A percentile compares a stretch with the other conserved stretches of the same genome.
Conservation (phyloP, 2,329 filamentous ascomycete genomes). For the Bipolaris sorokiniana region DNA sequence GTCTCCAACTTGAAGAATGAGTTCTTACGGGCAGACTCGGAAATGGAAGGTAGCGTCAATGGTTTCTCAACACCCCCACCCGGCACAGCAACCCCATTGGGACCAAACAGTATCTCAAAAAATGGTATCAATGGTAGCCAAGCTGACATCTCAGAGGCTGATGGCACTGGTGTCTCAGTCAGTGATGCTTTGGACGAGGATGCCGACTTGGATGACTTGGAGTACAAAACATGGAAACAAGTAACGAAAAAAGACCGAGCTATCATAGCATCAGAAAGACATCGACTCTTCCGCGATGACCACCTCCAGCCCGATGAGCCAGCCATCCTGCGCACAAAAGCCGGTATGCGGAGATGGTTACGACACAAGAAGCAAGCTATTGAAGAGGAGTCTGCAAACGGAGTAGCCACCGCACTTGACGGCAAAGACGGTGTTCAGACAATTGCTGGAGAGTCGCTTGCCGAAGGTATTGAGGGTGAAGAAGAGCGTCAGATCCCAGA, state of each 20-base stretch:
- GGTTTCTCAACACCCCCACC: conserved; percentile 84
- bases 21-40: conserved; percentile 71
- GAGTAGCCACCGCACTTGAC: conserved; percentile 56
- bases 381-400: conserved; percentile 53
- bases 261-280: conserved; percentile 80
- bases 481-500: conserved; percentile 86
- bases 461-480: conserved; percentile 86
- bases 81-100: conserved; percentile 77
- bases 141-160: conserved; percentile 84
- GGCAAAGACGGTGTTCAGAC: conserved; percentile 55
- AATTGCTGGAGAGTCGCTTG: conserved; percentile 74
- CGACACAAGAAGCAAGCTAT: conserved; percentile 74
- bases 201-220: conserved; percentile 81
- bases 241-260: conserved; percentile 97
- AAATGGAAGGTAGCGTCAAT: conserved; percentile 80
- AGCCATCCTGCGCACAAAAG: conserved; percentile 81
- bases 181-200: conserved; percentile 76
- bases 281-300: conserved; percentile 83
- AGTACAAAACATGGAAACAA: conserved; percentile 98
- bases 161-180: conserved; percentile 70
- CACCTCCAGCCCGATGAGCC: conserved; percentile 87
- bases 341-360: conserved; percentile 87
- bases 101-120: conserved; percentile 69
- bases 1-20: conserved; percentile 59
- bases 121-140: conserved; percentile 69